Evolutionary conservation across 805 yeast genomes (phyloP), one percentile per base, ranked within the genome.

Genomic region (Spathaspora girioi): DNA sequence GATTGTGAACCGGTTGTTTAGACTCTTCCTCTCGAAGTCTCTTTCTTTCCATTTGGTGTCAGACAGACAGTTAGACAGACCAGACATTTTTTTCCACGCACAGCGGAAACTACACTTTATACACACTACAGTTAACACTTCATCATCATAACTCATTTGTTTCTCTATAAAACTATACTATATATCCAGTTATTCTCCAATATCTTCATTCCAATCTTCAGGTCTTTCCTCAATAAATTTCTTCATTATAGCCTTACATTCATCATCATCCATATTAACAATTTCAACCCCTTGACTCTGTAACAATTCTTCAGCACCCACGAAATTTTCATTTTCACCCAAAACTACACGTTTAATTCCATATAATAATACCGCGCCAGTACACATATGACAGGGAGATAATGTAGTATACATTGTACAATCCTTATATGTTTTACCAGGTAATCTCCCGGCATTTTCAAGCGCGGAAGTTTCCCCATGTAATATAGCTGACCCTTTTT

Each of bases 311-410:
- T 93, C 97, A 26, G 89, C 96, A 11, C 97, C 97, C 32, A 77
- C 58, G 59, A 87, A 93, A 29, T 86, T 93, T 50, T 71, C 80
- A 69, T 91, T 91, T 66, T 93, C 99, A 29, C 97, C 97, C 67
- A 91, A 61, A 0, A 93, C 97, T 42, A 89, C 86, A 56, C 97
- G 78, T 61, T 86, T 84, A 58, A 93, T 79, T 41, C 96, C 97
- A 70, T 91, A 93, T 77, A 93, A 75, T 48, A 93, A 62, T 56
- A 93, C 87, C 5, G 97, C 96, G 18, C 98, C 98, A 4, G 94
- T 82, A 67, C 98, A 93, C 97, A 93, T 93, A 58, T 84, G 79
- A 67, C 98, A 93, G 2, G 98, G 97, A 7, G 96, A 88, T 57
- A 93, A 73, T 0, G 97, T 88, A 29, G 97, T 91, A 71, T 91